Percentiles rank a stretch among this genome's conserved stretches.
Evolutionary conservation across 1,284 basidiomycete species (phyloP).

Genomic region (Tilletia walkeri): DNA sequence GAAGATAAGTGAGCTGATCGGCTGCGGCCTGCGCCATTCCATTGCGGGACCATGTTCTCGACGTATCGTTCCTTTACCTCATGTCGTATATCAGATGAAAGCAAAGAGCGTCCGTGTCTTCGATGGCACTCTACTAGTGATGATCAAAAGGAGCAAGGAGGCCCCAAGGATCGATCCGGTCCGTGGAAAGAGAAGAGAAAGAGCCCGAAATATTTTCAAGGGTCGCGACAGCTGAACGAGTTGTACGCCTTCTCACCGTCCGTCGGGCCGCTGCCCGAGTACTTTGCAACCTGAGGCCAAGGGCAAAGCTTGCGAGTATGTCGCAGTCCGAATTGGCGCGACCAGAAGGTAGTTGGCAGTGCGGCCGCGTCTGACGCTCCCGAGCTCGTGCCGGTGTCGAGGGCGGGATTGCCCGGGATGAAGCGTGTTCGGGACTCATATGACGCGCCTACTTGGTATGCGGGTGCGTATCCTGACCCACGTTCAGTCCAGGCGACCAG

Average conservation of each 20-base stretch:
- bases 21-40: too few species aligned
- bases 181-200: too few species aligned
- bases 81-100: too few species aligned
- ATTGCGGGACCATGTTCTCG: too few species aligned
- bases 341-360: not conserved
- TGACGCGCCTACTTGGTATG: slow-evolving; percentile 21
- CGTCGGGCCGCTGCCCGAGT: not conserved
- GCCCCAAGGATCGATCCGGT: too few species aligned
- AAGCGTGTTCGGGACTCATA: slow-evolving; percentile 12
- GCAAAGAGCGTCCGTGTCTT: too few species aligned
- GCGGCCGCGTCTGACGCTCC: slow-evolving; percentile 1
- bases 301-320: slow-evolving; percentile 11
- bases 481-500: slow-evolving; percentile 29
- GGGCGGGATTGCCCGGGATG: not conserved
- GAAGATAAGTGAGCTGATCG: too few species aligned
- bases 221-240: slow-evolving; percentile 5
- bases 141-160: too few species aligned
- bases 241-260: not conserved
- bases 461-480: not conserved
- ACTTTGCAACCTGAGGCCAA: slow-evolving; percentile 5
- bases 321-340: not conserved
- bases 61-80: too few species aligned
- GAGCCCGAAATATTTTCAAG: not conserved
- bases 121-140: too few species aligned
- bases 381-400: not conserved